Conservation (phyloP, 202 grass and related monocot species). For the Bolboschoenoplectus hybrid region DNA sequence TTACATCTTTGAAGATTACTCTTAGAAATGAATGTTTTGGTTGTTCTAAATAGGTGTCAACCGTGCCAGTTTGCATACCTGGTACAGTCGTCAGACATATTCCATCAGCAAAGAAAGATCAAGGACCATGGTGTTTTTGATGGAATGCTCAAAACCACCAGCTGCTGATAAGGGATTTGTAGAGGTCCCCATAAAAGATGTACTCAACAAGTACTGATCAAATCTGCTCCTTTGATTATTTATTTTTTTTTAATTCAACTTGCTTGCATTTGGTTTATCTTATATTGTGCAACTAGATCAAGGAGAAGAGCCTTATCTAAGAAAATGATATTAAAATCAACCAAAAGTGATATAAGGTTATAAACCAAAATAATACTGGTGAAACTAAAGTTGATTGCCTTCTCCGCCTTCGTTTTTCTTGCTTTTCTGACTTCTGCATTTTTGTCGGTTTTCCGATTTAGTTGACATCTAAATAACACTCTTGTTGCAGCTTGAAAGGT, state of each 20-base stretch:
- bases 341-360: constrained; percentile 22
- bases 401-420: not conserved
- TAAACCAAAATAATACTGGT: not conserved
- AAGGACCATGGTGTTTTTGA: constrained; percentile 52
- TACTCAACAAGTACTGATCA: constrained; percentile 52
- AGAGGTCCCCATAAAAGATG: constrained; percentile 51
- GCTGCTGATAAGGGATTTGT: constrained; percentile 14
- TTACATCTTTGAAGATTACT: not conserved
- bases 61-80: constrained; percentile 42
- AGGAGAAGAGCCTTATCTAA: not conserved
- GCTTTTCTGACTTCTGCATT: not conserved
- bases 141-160: constrained; percentile 43
- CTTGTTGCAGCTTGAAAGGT: constrained; percentile 55
- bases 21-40: constrained; percentile 17
- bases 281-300: constrained; percentile 24
- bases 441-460: constrained; percentile 3
- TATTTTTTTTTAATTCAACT: not conserved
- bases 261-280: constrained; percentile 15
- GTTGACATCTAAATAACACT: not conserved
- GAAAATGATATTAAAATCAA: not conserved
- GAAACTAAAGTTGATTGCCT: not conserved
- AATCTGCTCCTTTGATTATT: not conserved
- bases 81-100: constrained; percentile 49
- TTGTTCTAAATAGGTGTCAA: constrained; percentile 50
- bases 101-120: constrained; percentile 56